These are phyloP conservation scores for Tetrahymena thermophila DNA, from an alignment of 73 alveolate genomes.

Conservation along the genomic window DNA sequence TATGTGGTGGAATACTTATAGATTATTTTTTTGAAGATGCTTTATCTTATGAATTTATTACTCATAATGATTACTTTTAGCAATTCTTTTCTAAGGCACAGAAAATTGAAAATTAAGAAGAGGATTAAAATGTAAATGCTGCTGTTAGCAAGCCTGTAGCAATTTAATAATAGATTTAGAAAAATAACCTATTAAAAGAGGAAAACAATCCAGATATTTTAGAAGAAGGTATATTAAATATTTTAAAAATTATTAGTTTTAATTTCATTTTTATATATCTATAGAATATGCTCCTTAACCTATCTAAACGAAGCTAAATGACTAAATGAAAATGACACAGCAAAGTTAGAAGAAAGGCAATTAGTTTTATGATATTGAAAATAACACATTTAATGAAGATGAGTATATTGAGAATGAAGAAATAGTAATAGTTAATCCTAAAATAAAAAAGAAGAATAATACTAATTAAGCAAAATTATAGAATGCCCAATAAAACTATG, in stretches of 20 bases:
- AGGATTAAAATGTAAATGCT: neutral
- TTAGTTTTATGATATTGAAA: neutral
- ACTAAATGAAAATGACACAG: neutral
- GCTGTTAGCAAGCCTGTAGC: neutral
- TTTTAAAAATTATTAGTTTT: no score
- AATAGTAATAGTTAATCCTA: neutral
- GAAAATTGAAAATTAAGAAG: neutral
- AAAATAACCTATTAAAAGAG: neutral
- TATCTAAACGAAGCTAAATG: neutral
- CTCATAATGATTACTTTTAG: neutral
- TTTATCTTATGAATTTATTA: neutral
- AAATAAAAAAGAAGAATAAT: no score
- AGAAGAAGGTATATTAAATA: neutral
- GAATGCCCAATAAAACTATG: neutral
- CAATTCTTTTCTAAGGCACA: neutral
- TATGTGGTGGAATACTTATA: neutral
- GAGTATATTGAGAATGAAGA: neutral
- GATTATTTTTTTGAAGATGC: neutral
- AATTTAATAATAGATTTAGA: no score
- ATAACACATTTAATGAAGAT: neutral
- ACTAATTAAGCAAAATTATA: neutral
- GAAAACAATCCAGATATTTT: neutral
- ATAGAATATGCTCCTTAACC: neutral
- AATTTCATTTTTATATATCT: no score
- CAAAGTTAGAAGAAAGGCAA: no score